phyloP scores from a whole-genome alignment of 1,284 basidiomycete genomes.

The Tilletia indica region DNA sequence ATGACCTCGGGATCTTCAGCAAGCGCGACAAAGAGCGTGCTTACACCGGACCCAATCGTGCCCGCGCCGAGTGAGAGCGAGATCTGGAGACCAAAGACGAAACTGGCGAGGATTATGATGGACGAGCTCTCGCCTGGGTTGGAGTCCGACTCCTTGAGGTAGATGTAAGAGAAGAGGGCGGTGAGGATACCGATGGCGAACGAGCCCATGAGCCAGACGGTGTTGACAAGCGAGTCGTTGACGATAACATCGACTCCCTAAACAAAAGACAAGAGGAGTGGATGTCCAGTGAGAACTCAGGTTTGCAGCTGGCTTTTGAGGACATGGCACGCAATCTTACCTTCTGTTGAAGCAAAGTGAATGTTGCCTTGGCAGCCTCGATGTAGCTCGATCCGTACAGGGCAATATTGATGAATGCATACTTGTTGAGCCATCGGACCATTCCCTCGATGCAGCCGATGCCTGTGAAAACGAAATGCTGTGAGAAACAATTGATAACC shows the following conservation, averaged over 20 bases:
- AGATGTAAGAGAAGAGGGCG: slow-evolving; percentile 77
- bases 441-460: slow-evolving; percentile 38
- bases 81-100: slow-evolving; percentile 55
- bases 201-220: slow-evolving; percentile 58
- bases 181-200: slow-evolving; percentile 75
- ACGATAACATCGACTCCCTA: slow-evolving; percentile 75
- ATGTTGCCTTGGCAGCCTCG: slow-evolving; percentile 82
- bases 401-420: slow-evolving; percentile 74
- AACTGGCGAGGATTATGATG: slow-evolving; percentile 43
- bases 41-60: slow-evolving; percentile 50
- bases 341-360: slow-evolving; percentile 78
- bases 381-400: slow-evolving; percentile 54
- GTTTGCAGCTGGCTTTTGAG: not conserved
- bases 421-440: slow-evolving; percentile 62
- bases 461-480: no score
- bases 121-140: slow-evolving; percentile 30
- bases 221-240: slow-evolving; percentile 80
- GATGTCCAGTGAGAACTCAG: not conserved
- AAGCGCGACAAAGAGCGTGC: slow-evolving; percentile 56
- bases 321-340: not conserved
- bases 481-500: no score
- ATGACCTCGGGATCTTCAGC: slow-evolving; percentile 44
- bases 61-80: slow-evolving; percentile 52
- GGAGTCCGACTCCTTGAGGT: slow-evolving; percentile 60
- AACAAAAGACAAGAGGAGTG: not conserved